Percentiles rank a stretch among this genome's conserved stretches.
phyloP scores from a whole-genome alignment of 768 basidiomycete species.

The Mycena rosella region DNA sequence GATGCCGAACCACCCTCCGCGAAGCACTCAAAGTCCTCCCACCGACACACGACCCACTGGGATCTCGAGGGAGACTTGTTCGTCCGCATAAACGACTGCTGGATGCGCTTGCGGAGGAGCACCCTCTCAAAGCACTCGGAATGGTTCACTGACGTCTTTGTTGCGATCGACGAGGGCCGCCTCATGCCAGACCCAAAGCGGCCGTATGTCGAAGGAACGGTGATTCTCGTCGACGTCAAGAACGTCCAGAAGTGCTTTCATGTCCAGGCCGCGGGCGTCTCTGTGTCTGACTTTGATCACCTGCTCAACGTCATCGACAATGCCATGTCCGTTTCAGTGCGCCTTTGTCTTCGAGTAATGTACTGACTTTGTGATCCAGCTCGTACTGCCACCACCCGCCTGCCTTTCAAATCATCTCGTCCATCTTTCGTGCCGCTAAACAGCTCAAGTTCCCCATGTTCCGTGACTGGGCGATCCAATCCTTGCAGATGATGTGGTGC shows the following conservation, averaged over 20 bases:
- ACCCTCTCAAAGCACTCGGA: constrained; percentile 46
- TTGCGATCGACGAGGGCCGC: constrained; percentile 19
- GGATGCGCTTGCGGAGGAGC: constrained; percentile 53
- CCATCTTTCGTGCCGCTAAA: constrained; percentile 50
- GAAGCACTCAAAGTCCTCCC: constrained; percentile 13
- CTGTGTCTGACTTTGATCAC: constrained; percentile 48
- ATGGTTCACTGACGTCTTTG: constrained; percentile 47
- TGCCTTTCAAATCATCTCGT: constrained; percentile 44
- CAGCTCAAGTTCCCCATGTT: constrained; percentile 46
- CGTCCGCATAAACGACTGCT: constrained; percentile 48
- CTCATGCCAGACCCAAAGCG: constrained; percentile 18
- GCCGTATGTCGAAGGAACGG: not conserved
- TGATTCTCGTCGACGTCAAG: constrained; percentile 37
- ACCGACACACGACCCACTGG: constrained; percentile 43
- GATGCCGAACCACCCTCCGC: not conserved
- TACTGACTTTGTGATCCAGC: constrained; percentile 15
- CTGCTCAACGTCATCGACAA: constrained; percentile 50
- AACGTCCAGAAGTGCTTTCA: constrained; percentile 41
- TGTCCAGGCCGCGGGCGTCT: constrained; percentile 35
- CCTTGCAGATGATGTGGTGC: constrained; percentile 49
- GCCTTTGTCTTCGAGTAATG: not conserved
- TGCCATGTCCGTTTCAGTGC: constrained; percentile 44
- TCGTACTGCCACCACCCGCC: constrained; percentile 37
- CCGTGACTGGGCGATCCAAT: constrained; percentile 44
- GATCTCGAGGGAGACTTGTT: constrained; percentile 51